Percentiles rank a stretch among this genome's conserved stretches.
phyloP scores from a whole-genome alignment of 768 basidiomycete genomes.

The Lyophyllum decastes region DNA sequence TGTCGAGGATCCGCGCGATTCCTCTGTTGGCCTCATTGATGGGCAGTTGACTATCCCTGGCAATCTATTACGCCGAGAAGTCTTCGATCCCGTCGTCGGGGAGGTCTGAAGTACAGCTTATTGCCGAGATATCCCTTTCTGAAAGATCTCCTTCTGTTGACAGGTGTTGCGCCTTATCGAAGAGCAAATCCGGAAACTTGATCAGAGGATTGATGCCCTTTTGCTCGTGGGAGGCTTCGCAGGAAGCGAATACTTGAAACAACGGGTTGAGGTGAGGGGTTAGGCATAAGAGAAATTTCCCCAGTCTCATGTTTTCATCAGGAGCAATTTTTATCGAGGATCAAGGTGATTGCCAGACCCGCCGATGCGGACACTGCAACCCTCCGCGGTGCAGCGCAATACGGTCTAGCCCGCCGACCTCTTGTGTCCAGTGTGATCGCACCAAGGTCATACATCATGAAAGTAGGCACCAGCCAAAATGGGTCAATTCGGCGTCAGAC shows the following conservation, averaged over 20 bases:
- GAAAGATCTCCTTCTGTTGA: constrained; percentile 3
- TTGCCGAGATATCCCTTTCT: constrained; percentile 3
- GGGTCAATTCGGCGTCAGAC: background rate
- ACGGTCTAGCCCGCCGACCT: constrained; percentile 74
- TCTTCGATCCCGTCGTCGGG: constrained; percentile 88
- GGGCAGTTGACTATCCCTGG: constrained; percentile 86
- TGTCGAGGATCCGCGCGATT: constrained; percentile 79
- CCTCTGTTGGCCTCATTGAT: constrained; percentile 75
- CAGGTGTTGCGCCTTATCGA: constrained; percentile 82
- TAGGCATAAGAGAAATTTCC: constrained; percentile 9
- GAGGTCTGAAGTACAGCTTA: constrained; percentile 48
- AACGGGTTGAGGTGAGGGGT: constrained; percentile 65
- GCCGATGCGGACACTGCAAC: constrained; percentile 89
- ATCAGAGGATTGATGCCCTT: constrained; percentile 78
- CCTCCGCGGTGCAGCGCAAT: constrained; percentile 83
- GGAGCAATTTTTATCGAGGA: constrained; percentile 66
- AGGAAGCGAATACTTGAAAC: constrained; percentile 82
- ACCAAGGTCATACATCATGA: constrained; percentile 86
- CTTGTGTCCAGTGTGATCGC: constrained; percentile 83
- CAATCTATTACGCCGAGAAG: constrained; percentile 73
- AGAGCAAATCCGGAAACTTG: constrained; percentile 66
- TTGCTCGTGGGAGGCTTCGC: constrained; percentile 91
- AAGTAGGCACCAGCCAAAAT: constrained; percentile 41
- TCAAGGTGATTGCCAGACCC: constrained; percentile 79
- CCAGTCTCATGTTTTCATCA: constrained; percentile 25